A percentile compares a stretch with the other conserved stretches of the same genome.
Evolutionary conservation across 805 yeast genomes (phyloP).

Genomic region (Metschnikowia vanudenii): DNA sequence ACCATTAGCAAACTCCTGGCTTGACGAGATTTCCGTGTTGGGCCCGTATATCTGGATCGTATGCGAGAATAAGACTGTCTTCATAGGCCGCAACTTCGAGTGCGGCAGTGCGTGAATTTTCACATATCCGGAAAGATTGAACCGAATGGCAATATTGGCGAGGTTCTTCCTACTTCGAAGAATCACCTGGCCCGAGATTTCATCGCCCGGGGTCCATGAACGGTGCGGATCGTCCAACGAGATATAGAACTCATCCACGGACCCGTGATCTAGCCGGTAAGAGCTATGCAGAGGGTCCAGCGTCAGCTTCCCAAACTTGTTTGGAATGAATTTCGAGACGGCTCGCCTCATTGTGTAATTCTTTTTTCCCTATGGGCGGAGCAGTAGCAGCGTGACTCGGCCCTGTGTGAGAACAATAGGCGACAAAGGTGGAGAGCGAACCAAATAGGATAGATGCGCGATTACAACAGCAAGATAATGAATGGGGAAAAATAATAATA

Average conservation of each 20-base stretch:
- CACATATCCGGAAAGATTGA: slow-evolving; percentile 56
- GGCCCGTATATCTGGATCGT: slow-evolving; percentile 58
- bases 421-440: background rate
- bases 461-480: background rate
- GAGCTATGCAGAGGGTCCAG: slow-evolving; percentile 12
- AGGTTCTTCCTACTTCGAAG: slow-evolving; percentile 55
- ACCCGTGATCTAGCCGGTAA: slow-evolving; percentile 36
- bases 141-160: slow-evolving; percentile 50
- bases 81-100: slow-evolving; percentile 51
- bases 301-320: slow-evolving; percentile 12
- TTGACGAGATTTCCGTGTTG: slow-evolving; percentile 2
- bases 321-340: slow-evolving; percentile 46
- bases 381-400: slow-evolving; percentile 7
- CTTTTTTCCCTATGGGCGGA: slow-evolving; percentile 5
- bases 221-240: slow-evolving; percentile 72
- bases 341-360: slow-evolving; percentile 52
- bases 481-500: too few relatives aligned
- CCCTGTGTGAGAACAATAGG: slow-evolving; percentile 2
- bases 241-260: slow-evolving; percentile 66
- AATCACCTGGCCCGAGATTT: slow-evolving; percentile 61
- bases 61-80: slow-evolving; percentile 55
- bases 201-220: slow-evolving; percentile 78
- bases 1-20: slow-evolving; percentile 40
- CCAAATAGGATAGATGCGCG: background rate
- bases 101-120: slow-evolving; percentile 54